Evolutionary conservation across 2,329 filamentous ascomycete genomes (phyloP).

Genomic region (Sordariomycetes sp.): DNA sequence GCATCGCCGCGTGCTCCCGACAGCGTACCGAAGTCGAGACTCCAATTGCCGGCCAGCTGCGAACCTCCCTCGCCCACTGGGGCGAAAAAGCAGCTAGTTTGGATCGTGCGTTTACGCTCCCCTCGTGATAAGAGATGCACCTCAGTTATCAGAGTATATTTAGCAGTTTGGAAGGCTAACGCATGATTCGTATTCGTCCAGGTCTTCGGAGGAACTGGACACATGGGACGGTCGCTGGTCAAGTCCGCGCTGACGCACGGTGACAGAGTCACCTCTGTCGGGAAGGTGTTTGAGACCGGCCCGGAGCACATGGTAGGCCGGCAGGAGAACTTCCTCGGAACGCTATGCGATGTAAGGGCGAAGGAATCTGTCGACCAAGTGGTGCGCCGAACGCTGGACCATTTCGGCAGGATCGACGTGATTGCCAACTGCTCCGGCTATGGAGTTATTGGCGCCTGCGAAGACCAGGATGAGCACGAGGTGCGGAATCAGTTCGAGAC

Average conservation of each 20-base stretch:
- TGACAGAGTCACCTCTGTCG: conserved; percentile 78
- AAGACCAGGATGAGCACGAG: conserved; percentile 93
- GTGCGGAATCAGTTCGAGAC: conserved; percentile 94
- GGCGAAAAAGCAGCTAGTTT: conserved; percentile 64
- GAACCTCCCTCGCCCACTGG: conserved; percentile 66
- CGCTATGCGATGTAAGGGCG: conserved; percentile 83
- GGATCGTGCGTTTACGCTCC: conserved; percentile 55
- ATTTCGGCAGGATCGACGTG: conserved; percentile 74
- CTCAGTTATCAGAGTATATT: neutral
- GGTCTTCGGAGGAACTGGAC: conserved; percentile 94
- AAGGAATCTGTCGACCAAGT: conserved; percentile 63
- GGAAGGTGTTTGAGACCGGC: conserved; percentile 66
- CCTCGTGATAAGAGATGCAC: neutral
- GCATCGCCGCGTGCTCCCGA: neutral
- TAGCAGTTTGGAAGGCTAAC: neutral
- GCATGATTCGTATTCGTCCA: conserved; percentile 16
- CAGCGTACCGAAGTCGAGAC: conserved; percentile 14
- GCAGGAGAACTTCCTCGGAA: conserved; percentile 59
- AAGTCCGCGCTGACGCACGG: conserved; percentile 68
- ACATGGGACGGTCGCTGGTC: conserved; percentile 85
- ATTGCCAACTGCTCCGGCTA: conserved; percentile 92
- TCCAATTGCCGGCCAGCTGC: conserved; percentile 68
- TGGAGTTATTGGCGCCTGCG: conserved; percentile 87
- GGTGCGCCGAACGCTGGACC: conserved; percentile 54
- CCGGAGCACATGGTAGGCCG: conserved; percentile 59